These are phyloP conservation scores for Leccinum boreale DNA, from an alignment of 768 basidiomycete species.

Conservation along the genomic window DNA sequence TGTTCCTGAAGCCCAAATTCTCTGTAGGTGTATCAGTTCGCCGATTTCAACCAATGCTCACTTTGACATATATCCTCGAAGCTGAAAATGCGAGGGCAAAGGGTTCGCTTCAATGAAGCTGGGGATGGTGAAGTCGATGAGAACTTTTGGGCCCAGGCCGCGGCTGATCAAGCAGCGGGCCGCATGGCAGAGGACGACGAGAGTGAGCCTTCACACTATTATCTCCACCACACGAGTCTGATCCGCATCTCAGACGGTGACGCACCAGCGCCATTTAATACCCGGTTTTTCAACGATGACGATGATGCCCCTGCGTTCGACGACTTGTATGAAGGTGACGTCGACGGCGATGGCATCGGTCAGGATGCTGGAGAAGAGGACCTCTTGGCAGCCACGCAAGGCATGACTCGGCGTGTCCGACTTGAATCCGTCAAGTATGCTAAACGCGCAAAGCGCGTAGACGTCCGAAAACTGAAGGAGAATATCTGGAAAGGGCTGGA, in stretches of 20 bases:
- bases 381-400: conserved; percentile 76
- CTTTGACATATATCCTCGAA: conserved; percentile 29
- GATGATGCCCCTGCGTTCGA: conserved; percentile 77
- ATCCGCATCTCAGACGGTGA: conserved; percentile 36
- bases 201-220: conserved; percentile 39
- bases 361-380: conserved; percentile 80
- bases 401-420: conserved; percentile 70
- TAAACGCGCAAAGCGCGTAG: conserved; percentile 93
- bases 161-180: conserved; percentile 73
- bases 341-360: conserved; percentile 43
- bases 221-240: neutral
- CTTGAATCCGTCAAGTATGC: conserved; percentile 93
- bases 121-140: conserved; percentile 91
- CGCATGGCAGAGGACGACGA: conserved; percentile 58
- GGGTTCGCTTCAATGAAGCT: conserved; percentile 49
- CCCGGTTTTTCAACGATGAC: conserved; percentile 96
- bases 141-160: conserved; percentile 96
- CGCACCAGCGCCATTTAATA: conserved; percentile 76
- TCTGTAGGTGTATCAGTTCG: conserved; percentile 51
- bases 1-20: conserved; percentile 97
- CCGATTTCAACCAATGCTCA: conserved; percentile 4
- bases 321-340: conserved; percentile 47
- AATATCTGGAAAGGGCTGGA: conserved; percentile 95
- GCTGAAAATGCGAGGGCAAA: conserved; percentile 87
- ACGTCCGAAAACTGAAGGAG: conserved; percentile 94